Evolutionary conservation across 2,329 filamentous ascomycete genomes (phyloP), one percentile per base, ranked within the genome.

Genomic region (Chaetomiaceae sp.): DNA sequence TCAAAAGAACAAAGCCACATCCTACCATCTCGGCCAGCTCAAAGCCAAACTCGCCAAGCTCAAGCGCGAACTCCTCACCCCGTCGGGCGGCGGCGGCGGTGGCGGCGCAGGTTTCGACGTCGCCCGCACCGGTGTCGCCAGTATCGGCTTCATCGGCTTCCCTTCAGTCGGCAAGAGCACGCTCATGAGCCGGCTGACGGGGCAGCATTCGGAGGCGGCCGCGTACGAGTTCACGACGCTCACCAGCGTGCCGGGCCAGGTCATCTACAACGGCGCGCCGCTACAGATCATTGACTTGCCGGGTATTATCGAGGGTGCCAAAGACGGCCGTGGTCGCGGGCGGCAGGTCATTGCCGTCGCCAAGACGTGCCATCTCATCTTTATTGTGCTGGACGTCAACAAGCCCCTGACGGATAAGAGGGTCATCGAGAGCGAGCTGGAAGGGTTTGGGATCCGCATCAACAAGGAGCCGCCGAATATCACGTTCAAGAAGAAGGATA

Each of bases 401-500:
- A 99, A 99, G 74, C 94, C 94, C 22, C 77, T 99, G 64, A 95
- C 92, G 15, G 94, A 99, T 74, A 99, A 99, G 78, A 84, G 89
- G 57, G 80, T 99, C 59, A 99, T 99, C 66, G 94, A 99, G 74
- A 80, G 83, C 47, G 94, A 99, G 75, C 74, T 99, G 69, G 94
- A 99, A 71, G 94, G 94, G 7, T 99, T 99, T 65, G 94, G 94
- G 31, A 96, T 99, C 68, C 83, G 94, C 53, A 92, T 97, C 77
- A 99, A 99, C 79, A 99, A 97, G 77, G 76, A 84, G 64, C 94
- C 94, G 23, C 94, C 94, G 37, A 99, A 99, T 70, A 99, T 99
- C 66, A 89, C 94, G n/a, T 96, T 96, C 79, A 95, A 87, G 75
- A 99, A 99, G 80, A 99, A 99, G 79, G 94, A 99, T 73, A 97